phyloP scores from a whole-genome alignment of 805 yeast genomes.

The Kodamaea lidongshanica region DNA sequence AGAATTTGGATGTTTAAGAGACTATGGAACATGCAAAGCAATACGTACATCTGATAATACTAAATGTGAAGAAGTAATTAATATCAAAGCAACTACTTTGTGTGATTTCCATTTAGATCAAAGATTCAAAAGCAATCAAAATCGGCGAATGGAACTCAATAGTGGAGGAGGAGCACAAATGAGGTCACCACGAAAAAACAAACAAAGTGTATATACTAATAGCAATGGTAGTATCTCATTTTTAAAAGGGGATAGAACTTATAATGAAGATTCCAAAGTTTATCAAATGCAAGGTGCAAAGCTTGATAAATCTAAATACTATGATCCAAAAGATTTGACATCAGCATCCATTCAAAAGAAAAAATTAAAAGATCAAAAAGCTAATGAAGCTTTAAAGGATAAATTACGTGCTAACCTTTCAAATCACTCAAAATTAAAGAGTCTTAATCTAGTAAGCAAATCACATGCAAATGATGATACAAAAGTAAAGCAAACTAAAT shows the following conservation, averaged over 20 bases:
- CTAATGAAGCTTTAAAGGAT: constrained; percentile 31
- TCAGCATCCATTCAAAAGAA: constrained; percentile 32
- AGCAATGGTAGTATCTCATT: constrained; percentile 14
- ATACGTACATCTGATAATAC: constrained; percentile 39
- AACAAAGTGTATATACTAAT: constrained; percentile 35
- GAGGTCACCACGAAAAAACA: constrained; percentile 46
- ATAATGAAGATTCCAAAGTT: constrained; percentile 20
- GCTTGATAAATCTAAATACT: constrained; percentile 23
- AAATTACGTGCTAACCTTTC: constrained; percentile 22
- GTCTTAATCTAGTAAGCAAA: constrained; percentile 16
- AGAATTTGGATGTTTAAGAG: constrained; percentile 66
- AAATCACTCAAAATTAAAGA: constrained; percentile 15
- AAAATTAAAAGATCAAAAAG: constrained; percentile 22
- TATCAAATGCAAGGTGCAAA: constrained; percentile 13
- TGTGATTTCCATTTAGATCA: constrained; percentile 72
- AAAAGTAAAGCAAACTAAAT: constrained; percentile 15
- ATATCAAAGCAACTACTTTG: constrained; percentile 44
- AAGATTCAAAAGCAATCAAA: constrained; percentile 44
- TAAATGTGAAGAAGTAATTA: constrained; percentile 56
- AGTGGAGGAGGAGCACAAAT: constrained; percentile 52
- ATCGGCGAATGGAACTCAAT: constrained; percentile 73
- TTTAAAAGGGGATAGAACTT: constrained; percentile 12
- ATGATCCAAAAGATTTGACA: constrained; percentile 40
- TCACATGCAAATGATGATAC: constrained; percentile 11
- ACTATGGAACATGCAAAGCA: constrained; percentile 63